Base-by-base conservation (phyloP, 176 grass and related monocot genomes). In the Carex scoparia region DNA sequence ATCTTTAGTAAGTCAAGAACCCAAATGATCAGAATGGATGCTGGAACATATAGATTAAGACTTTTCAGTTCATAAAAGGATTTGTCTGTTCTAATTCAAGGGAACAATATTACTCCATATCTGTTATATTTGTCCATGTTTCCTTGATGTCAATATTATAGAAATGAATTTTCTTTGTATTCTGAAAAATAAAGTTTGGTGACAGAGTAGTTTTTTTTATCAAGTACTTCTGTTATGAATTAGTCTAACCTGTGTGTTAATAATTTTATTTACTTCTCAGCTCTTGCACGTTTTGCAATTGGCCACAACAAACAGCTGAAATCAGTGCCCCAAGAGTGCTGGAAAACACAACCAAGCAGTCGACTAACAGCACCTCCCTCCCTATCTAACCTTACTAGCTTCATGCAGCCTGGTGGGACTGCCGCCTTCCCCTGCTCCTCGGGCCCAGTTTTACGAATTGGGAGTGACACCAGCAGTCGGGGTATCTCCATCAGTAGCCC, bases 251-350 rank as follows among this genome's bases (percentile, higher is more conserved):
- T 58, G 13, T 35, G 49, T 16, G 13, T 78, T 79, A 11, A 58
- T 35, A 38, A 82, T 61, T 88, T 86, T n/a, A 11, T 89, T 65
- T 56, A 12, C 49, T 71, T 75, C 67, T 13, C 88, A 99, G 96
- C 96, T 57, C 91, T 99, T 85, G 88, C 91, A 5, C 93, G 93
- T 57, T 99, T 99, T 89, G 93, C 93, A 14, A 83, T 91, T 86
- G 90, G 91, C 61, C 93, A 99, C 87, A 99, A 88, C 88, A 99
- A 92, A 73, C 85, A 91, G 84, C 87, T 99, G 48, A 99, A 98
- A 88, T 91, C 91, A 85, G 86, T 95, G 86, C 91, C 91, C 77
- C 87, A 91, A 44, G 91, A 94, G 83, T 95, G 90, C 32, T 95
- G 91, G 96, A 98, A 87, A 69, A 93, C 93, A 16, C 96, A 92